A percentile compares a stretch with the other conserved stretches of the same genome.
Evolutionary conservation across 2,329 filamentous ascomycete genomes (phyloP).

Genomic region (Phialocephala sp.): DNA sequence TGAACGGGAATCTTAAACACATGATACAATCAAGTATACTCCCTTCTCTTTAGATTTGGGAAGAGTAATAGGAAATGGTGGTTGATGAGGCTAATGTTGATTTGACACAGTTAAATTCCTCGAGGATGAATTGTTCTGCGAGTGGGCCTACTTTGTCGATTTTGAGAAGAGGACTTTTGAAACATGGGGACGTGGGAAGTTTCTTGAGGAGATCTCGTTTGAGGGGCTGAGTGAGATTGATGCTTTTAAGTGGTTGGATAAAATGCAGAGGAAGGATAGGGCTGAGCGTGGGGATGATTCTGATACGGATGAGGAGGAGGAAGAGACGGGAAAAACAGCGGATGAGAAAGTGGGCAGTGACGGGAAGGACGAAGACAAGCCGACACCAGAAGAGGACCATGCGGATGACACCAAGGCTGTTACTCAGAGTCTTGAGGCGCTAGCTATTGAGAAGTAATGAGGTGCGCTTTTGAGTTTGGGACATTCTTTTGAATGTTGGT

Average conservation of each 20-base stretch:
- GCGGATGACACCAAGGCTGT: background rate
- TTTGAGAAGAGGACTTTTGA: constrained; percentile 17
- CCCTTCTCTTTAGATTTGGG: background rate
- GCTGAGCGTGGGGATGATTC: background rate
- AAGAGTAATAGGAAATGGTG: background rate
- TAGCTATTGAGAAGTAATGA: background rate
- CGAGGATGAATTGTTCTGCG: constrained; percentile 1
- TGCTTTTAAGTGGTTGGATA: constrained; percentile 7
- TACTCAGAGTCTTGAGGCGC: background rate
- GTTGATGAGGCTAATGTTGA: background rate
- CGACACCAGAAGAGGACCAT: background rate
- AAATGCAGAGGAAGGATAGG: constrained; percentile 6
- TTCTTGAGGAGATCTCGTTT: constrained; percentile 12
- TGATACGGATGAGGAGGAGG: background rate
- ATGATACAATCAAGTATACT: constrained; percentile 13
- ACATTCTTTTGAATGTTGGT: background rate
- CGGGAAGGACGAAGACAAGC: background rate
- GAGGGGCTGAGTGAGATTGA: constrained; percentile 8
- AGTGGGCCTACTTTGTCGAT: constrained; percentile 17
- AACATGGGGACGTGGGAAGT: background rate
- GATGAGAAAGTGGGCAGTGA: background rate
- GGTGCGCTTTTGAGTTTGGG: background rate
- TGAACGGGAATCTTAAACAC: constrained; percentile 24
- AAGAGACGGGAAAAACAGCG: background rate
- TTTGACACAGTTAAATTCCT: constrained; percentile 9